Percentiles rank a stretch among this genome's conserved stretches.
Conservation (phyloP, 2,329 filamentous ascomycete genomes). For the Leptographium lundbergii region DNA sequence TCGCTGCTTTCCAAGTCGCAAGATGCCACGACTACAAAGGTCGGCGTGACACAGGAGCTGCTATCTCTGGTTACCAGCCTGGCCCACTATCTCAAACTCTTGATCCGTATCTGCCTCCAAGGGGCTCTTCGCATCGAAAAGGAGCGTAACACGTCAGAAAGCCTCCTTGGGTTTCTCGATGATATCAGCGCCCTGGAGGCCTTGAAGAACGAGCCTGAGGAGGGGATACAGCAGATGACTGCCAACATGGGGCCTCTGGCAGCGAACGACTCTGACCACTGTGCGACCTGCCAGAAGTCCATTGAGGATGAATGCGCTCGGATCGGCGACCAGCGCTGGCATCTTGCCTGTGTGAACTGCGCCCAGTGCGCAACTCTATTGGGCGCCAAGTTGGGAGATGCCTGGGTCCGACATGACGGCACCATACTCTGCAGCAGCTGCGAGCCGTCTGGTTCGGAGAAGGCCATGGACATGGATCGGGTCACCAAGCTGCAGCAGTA, state of each 20-base stretch:
- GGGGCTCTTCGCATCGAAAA: conserved; percentile 84
- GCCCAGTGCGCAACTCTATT: conserved; percentile 52
- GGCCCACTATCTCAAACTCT: conserved; percentile 91
- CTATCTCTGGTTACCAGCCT: conserved; percentile 92
- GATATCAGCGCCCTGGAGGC: conserved; percentile 75
- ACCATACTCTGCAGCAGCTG: conserved; percentile 62
- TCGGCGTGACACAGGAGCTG: conserved; percentile 95
- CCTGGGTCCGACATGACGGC: conserved; percentile 55
- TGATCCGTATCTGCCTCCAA: conserved; percentile 93
- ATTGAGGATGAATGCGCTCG: conserved; percentile 90
- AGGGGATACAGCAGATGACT: conserved; percentile 47
- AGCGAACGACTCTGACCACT: conserved; percentile 73
- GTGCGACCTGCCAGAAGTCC: conserved; percentile 65
- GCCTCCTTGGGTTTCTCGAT: conserved; percentile 70
- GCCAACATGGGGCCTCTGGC: conserved; percentile 54
- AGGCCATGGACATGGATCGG: conserved; percentile 45
- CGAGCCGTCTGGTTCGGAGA: conserved; percentile 41
- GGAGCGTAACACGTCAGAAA: conserved; percentile 61
- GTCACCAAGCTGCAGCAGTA: conserved; percentile 88
- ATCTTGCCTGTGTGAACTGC: conserved; percentile 72
- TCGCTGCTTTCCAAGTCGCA: conserved; percentile 89
- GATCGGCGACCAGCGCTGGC: conserved; percentile 66
- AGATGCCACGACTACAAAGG: conserved; percentile 75
- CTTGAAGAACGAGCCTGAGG: conserved; percentile 48
- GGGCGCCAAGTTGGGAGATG: conserved; percentile 53